phyloP scores from a whole-genome alignment of 1,284 basidiomycete genomes.

The Inonotus hispidus region DNA sequence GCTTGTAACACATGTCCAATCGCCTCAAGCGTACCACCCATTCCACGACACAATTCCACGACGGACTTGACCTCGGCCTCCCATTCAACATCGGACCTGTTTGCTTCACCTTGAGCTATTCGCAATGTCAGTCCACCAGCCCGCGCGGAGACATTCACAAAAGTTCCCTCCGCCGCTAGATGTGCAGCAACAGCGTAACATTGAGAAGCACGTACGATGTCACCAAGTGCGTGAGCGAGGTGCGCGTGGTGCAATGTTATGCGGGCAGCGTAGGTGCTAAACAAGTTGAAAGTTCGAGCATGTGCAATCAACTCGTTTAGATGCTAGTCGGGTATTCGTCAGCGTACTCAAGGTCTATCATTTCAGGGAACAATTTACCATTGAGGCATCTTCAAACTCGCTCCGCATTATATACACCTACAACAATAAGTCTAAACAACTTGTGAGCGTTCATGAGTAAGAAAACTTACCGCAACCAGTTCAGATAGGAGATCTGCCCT shows the following conservation, averaged over 20 bases:
- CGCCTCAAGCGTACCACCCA: slow-evolving; percentile 51
- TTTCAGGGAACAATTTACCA: slow-evolving; percentile 26
- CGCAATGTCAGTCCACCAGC: slow-evolving; percentile 55
- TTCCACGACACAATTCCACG: slow-evolving; percentile 39
- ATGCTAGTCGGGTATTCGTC: slow-evolving; percentile 30
- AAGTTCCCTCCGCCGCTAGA: slow-evolving; percentile 40
- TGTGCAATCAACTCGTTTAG: slow-evolving; percentile 55
- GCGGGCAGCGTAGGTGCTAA: slow-evolving; percentile 49
- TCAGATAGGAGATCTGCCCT: slow-evolving; percentile 68
- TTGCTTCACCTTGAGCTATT: slow-evolving; percentile 38
- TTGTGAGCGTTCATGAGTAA: neutral
- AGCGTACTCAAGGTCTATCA: neutral
- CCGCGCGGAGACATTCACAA: slow-evolving; percentile 50
- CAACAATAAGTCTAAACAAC: neutral
- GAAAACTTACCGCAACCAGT: slow-evolving; percentile 46
- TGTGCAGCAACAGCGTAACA: slow-evolving; percentile 59
- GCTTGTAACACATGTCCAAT: slow-evolving; percentile 51
- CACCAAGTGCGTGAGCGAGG: slow-evolving; percentile 55
- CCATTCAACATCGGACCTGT: slow-evolving; percentile 20
- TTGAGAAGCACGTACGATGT: slow-evolving; percentile 42
- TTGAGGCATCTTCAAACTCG: slow-evolving; percentile 53
- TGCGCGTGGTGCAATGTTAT: slow-evolving; percentile 66
- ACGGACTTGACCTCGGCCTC: slow-evolving; percentile 34
- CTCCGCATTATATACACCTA: slow-evolving; percentile 61
- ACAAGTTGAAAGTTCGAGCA: slow-evolving; percentile 51